Conservation (phyloP, 306 rosid species). For the Pyrus bretschneideri region DNA sequence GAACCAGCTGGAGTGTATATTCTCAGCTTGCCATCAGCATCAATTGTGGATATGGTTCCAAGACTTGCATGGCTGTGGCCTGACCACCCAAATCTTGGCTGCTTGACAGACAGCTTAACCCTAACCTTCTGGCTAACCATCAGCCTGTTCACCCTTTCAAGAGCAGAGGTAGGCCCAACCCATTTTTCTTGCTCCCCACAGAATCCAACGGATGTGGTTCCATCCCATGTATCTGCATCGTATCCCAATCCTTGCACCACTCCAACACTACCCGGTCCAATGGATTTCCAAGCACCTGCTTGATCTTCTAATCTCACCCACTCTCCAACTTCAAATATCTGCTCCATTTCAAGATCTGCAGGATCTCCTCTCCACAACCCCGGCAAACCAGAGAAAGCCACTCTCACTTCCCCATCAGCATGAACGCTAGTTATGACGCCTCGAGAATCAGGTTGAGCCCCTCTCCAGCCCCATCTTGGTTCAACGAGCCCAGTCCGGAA, state of each 20-base stretch:
- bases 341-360: conserved; percentile 73
- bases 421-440: conserved; percentile 83
- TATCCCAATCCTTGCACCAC: conserved; percentile 87
- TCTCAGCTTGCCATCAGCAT: conserved; percentile 89
- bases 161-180: conserved; percentile 75
- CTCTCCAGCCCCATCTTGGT: conserved; percentile 99
- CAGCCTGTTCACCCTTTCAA: conserved; percentile 54
- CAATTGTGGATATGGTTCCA: conserved; percentile 76
- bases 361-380: conserved; percentile 98
- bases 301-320: conserved; percentile 80
- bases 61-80: conserved; percentile 74
- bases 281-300: conserved; percentile 67
- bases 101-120: conserved; percentile 61
- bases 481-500: conserved; percentile 74
- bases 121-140: conserved; percentile 80
- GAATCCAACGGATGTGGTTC: conserved; percentile 68
- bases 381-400: conserved; percentile 64
- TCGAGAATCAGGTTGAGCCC: conserved; percentile 64
- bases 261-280: conserved; percentile 76
- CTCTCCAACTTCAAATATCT: conserved; percentile 82
- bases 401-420: conserved; percentile 91
- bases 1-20: conserved; percentile 91
- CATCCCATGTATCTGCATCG: conserved; percentile 68
- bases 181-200: conserved; percentile 97
- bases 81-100: conserved; percentile 94